Evolutionary conservation across 2,329 filamentous ascomycete species (phyloP).

Genomic region (Aspergillus fijiensis): DNA sequence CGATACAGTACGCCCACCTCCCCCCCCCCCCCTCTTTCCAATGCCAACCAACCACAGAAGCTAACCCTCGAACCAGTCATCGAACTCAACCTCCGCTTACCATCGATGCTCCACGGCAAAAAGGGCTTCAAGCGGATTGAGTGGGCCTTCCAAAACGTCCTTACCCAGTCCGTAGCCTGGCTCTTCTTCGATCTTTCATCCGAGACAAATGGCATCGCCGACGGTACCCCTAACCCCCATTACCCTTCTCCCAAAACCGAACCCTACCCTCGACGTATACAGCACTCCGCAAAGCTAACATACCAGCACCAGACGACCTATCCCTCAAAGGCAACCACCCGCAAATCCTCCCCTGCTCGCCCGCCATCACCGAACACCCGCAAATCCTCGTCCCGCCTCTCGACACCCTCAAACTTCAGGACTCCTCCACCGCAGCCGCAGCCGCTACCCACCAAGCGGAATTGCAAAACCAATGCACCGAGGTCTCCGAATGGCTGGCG

Average conservation of each 20-base stretch:
- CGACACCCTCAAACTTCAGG: slow-evolving; percentile 26
- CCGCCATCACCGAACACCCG: slow-evolving; percentile 23
- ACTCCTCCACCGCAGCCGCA: slow-evolving; percentile 8
- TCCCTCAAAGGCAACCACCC: slow-evolving; percentile 42
- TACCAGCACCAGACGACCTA: slow-evolving; percentile 20
- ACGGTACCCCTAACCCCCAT: slow-evolving; percentile 41
- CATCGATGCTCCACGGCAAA: slow-evolving; percentile 79
- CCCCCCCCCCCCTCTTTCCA: neutral
- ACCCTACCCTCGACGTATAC: too few species aligned
- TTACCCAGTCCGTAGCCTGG: slow-evolving; percentile 70
- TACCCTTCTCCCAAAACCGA: neutral
- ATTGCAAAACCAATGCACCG: slow-evolving; percentile 61
- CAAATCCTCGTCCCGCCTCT: slow-evolving; percentile 35
- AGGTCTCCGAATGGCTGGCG: slow-evolving; percentile 63
- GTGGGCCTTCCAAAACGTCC: slow-evolving; percentile 75
- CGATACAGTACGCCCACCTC: slow-evolving; percentile 63
- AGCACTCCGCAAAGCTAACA: slow-evolving; percentile 4
- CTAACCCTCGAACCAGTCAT: slow-evolving; percentile 57
- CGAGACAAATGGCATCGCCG: slow-evolving; percentile 26
- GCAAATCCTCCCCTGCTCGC: slow-evolving; percentile 33
- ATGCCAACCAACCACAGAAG: neutral
- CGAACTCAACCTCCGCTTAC: slow-evolving; percentile 69
- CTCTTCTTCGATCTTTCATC: slow-evolving; percentile 66
- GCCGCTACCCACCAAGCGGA: slow-evolving; percentile 36
- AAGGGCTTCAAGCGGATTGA: slow-evolving; percentile 76